A percentile compares a stretch with the other conserved stretches of the same genome.
Evolutionary conservation across 768 basidiomycete genomes (phyloP).

Genomic region (Collybiopsis luxurians): DNA sequence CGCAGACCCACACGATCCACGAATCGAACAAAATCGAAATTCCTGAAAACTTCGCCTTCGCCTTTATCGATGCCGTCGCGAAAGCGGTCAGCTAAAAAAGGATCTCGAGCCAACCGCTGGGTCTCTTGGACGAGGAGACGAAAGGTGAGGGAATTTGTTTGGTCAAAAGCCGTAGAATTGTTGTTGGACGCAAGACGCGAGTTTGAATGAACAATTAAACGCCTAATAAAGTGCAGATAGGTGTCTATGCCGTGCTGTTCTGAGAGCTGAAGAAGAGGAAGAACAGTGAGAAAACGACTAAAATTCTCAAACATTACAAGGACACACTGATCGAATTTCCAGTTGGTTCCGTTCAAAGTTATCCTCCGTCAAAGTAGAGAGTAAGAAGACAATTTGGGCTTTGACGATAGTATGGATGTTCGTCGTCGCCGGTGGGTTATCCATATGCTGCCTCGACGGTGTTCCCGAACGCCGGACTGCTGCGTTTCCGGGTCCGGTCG

Average conservation of each 20-base stretch:
- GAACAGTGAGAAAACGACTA: constrained; percentile 5
- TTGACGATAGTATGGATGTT: constrained; percentile 93
- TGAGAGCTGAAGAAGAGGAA: constrained; percentile 64
- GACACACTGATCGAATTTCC: constrained; percentile 91
- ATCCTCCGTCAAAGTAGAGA: constrained; percentile 95
- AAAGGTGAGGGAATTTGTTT: constrained; percentile 78
- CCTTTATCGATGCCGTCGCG: constrained; percentile 87
- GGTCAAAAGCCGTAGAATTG: constrained; percentile 64
- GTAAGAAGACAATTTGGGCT: constrained; percentile 96
- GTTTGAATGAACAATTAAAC: constrained; percentile 88
- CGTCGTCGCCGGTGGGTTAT: constrained; percentile 71
- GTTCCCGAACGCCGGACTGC: constrained; percentile 71
- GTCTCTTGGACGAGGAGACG: constrained; percentile 86
- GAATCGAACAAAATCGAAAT: constrained; percentile 83
- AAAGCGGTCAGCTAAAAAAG: constrained; percentile 86
- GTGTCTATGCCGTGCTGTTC: constrained; percentile 97
- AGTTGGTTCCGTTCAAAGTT: constrained; percentile 92
- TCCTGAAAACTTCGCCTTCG: constrained; percentile 78
- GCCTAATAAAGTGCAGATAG: constrained; percentile 95
- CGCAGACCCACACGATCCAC: constrained; percentile 78
- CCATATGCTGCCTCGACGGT: constrained; percentile 75
- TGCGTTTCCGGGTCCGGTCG: constrained; percentile 65
- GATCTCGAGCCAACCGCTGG: constrained; percentile 86
- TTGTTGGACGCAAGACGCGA: constrained; percentile 59
- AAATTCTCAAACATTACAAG: constrained; percentile 13